Evolutionary conservation across 306 rosid species (phyloP), one percentile per base, ranked within the genome.

Genomic region (Urtica urens): DNA sequence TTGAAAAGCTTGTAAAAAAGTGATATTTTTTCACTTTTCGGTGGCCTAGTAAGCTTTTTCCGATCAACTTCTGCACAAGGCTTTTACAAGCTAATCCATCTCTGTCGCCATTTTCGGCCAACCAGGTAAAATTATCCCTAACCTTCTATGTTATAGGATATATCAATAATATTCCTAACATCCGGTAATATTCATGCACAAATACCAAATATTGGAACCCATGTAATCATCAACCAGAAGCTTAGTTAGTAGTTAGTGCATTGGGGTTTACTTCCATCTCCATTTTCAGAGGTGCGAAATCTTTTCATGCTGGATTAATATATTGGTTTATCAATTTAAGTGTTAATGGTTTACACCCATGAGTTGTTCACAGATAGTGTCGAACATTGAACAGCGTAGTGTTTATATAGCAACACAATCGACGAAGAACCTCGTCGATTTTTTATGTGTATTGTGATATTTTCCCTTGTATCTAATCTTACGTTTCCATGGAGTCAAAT

Each of bases 391-490:
- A 64, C 94, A 85, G 72, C 99, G 99, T 22, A 86, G 93, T 66
- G 96, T 92, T 57, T 92, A 96, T 57, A 92, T 92, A 62, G 99
- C 96, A 23, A 82, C 99, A 38, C 96, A 92, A 69, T 85, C 99
- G 26, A 92, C 99, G 6, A 92, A 92, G 67, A 96, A 85, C 53
- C 94, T 92, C 65, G 99, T 92, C 61, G 71, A 41, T 52, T 22
- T 31, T 24, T 16, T 51, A 49, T 24, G 23, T 27, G 47, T 21
- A 38, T 26, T 20, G 40, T 23, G 11, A 11, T 11, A 3, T 38
- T 53, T 29, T 14, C 13, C 13, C 23, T n/a, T 42, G 48, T 42
- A 20, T 40, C 5, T 15, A 40, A 3, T 16, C 20, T 1, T 4
- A 10, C 4, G 10, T 21, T 10, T 44, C 26, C 6, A 10, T 44